Conservation (phyloP, 306 rosid species). For the Dryas octopetala region DNA sequence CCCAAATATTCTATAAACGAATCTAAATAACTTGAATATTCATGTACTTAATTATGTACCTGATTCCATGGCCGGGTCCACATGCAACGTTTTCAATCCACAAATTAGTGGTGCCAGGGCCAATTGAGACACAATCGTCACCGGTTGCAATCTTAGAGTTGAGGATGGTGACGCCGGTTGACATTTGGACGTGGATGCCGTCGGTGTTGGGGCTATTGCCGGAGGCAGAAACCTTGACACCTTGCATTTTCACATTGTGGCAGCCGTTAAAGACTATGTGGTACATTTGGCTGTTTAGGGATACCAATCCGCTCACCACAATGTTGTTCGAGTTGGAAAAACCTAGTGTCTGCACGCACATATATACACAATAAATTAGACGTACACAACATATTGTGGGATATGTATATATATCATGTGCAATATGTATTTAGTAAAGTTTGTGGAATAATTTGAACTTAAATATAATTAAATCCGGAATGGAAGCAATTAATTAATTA, state of each 20-base stretch:
- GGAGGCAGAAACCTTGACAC: conserved; percentile 31
- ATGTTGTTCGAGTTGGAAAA: conserved; percentile 45
- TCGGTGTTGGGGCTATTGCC: conserved; percentile 65
- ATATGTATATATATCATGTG: too few species aligned
- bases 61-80: conserved; percentile 69
- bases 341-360: conserved; percentile 37
- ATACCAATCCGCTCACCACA: conserved; percentile 32
- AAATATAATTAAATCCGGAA: too few species aligned
- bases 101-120: conserved; percentile 52
- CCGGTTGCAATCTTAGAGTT: conserved; percentile 48
- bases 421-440: too few species aligned
- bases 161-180: conserved; percentile 45
- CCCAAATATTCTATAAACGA: not conserved
- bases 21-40: not conserved
- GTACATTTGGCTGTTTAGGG: conserved; percentile 50
- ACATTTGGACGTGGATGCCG: conserved; percentile 61
- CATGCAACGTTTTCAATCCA: conserved; percentile 55
- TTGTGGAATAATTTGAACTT: too few species aligned
- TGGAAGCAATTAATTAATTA: too few species aligned
- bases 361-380: not conserved
- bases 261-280: conserved; percentile 50
- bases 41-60: conserved; percentile 27
- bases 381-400: too few species aligned
- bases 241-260: conserved; percentile 36
- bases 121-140: conserved; percentile 61